phyloP scores from a whole-genome alignment of 495 filamentous ascomycete genomes.

The Penicillium simplicissimum region DNA sequence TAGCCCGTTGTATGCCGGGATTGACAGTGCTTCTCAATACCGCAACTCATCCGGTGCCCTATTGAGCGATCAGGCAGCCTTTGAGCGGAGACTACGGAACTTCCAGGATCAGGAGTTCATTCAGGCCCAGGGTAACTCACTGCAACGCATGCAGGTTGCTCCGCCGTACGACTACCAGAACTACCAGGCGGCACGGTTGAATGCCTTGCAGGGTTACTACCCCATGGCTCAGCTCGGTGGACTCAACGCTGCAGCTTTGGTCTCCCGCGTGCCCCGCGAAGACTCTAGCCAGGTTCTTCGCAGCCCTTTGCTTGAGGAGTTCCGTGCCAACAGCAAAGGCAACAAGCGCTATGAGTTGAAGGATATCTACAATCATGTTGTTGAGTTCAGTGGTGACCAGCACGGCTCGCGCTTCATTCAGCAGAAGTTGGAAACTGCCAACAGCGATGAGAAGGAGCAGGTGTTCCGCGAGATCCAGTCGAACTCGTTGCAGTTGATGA shows the following conservation, averaged over 20 bases:
- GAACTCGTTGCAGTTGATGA: conserved; percentile 87
- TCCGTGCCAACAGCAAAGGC: conserved; percentile 70
- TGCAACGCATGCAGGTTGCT: conserved; percentile 43
- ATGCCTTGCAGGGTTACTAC: conserved; percentile 39
- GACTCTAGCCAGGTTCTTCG: conserved; percentile 64
- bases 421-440: conserved; percentile 89
- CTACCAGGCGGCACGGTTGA: conserved; percentile 39
- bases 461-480: conserved; percentile 84
- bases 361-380: conserved; percentile 87
- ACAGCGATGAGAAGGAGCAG: conserved; percentile 95
- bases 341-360: conserved; percentile 84
- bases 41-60: conserved; percentile 44
- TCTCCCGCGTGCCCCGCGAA: conserved; percentile 58
- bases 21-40: conserved; percentile 42
- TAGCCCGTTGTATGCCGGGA: conserved; percentile 58
- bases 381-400: conserved; percentile 95
- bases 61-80: conserved; percentile 40
- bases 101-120: conserved; percentile 52
- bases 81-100: conserved; percentile 53
- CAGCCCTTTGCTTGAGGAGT: conserved; percentile 77
- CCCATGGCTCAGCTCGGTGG: conserved; percentile 27
- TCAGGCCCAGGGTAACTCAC: conserved; percentile 31
- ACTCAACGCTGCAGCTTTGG: conserved; percentile 35
- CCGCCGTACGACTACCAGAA: conserved; percentile 43
- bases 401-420: conserved; percentile 96